These are phyloP conservation scores for Aspergillus funiculosus DNA, from an alignment of 495 filamentous ascomycete genomes.

Conservation along the genomic window DNA sequence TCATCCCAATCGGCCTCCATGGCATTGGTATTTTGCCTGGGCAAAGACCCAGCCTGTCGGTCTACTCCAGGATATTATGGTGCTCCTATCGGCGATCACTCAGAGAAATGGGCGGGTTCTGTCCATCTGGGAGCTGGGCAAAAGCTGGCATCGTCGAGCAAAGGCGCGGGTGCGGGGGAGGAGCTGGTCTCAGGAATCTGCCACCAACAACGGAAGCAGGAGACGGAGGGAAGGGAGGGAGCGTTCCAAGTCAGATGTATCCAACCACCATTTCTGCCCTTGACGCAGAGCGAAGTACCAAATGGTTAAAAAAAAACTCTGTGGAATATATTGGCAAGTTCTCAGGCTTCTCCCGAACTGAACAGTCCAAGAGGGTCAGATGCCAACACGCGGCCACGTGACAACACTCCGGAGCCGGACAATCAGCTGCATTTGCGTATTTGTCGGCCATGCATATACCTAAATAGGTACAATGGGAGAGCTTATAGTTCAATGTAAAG, in stretches of 20 bases:
- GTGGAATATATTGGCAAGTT: too few species aligned
- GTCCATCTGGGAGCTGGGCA: constrained; percentile 29
- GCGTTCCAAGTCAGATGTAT: background rate
- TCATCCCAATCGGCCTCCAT: constrained; percentile 53
- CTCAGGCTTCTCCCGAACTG: background rate
- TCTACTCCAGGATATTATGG: background rate
- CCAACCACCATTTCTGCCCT: background rate
- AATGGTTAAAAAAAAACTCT: too few species aligned
- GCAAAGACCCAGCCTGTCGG: constrained; percentile 5
- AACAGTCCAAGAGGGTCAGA: constrained; percentile 3
- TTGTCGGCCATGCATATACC: too few species aligned
- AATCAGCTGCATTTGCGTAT: too few species aligned
- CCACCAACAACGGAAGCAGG: background rate
- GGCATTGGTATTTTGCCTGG: constrained; percentile 18
- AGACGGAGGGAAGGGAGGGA: background rate
- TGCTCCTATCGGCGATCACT: constrained; percentile 5
- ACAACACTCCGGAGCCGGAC: too few species aligned
- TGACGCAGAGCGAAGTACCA: too few species aligned
- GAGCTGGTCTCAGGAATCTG: constrained; percentile 21
- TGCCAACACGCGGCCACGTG: constrained; percentile 13
- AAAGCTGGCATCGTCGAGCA: constrained; percentile 35
- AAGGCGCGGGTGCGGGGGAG: constrained; percentile 40
- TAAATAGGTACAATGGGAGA: background rate
- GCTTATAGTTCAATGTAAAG: background rate
- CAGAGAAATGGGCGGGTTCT: constrained; percentile 18